Base-by-base conservation (phyloP, 306 rosid genomes). In the Mimosa pudica region DNA sequence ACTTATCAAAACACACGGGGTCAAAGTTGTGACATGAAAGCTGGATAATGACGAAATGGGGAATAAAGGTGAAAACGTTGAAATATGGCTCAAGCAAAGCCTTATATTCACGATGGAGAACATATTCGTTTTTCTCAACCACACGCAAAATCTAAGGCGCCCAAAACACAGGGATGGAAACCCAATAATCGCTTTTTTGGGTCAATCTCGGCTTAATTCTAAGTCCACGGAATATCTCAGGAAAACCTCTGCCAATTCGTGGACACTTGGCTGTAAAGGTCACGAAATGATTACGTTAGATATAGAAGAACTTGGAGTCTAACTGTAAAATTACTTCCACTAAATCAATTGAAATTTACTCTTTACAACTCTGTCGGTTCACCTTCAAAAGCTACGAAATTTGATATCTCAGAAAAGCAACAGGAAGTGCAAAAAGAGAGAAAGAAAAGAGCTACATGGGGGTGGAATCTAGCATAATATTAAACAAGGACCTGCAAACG, bases 401-500 rank as follows among this genome's bases (percentile, higher is more conserved):
- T 61, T 62, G 8, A 8, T 12, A 13, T 46, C 20, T 11, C 18
- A 10, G 62, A 57, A 8, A n/a, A 32, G 32, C 7, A 24, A 17
- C 20, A 47, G 75, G 24, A 8, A 46, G 20, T 12, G 33, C 1
- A 14, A 7, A 24, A 38, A 54, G 17, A 2, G 20, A 45, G 24
- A 7, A 0, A 41, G 46, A 32, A 10, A 10, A 5, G 42, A 17
- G 7, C 44, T 38, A 32, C 30, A 35, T 52, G 51, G 20, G 38
- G 58, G 54, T n/a, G 41, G 13, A 24, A 18, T 61, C 69, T 33
- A 77, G 70, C 71, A 63, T 52, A 48, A 60, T 11, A 65, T 30
- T 60, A 70, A 63, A 55, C 30, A 66, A 78, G 76, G 11, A 38
- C 55, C 13, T 55, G 61, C 79, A 73, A 62, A 42, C 36, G 24